phyloP scores from a whole-genome alignment of 176 grass and related monocot genomes.

The Paspalum vaginatum region DNA sequence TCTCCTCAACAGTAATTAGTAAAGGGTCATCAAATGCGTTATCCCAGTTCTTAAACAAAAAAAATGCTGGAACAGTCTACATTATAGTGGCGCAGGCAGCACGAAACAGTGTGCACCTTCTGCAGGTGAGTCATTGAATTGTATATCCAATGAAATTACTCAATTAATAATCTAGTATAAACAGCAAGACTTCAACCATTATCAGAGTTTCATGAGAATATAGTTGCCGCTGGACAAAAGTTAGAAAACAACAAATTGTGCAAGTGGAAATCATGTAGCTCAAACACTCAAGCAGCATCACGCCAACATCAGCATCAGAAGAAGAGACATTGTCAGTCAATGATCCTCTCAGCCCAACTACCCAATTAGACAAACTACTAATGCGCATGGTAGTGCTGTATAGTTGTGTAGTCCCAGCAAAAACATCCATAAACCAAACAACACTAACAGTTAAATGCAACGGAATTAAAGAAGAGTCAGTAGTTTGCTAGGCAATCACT shows the following conservation, averaged over 20 bases:
- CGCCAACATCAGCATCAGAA: neutral
- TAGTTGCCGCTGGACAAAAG: neutral
- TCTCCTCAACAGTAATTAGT: neutral
- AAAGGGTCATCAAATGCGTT: neutral
- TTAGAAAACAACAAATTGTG: neutral
- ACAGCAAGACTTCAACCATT: neutral
- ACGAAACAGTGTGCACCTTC: neutral
- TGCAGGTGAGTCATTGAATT: neutral
- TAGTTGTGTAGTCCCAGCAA: neutral
- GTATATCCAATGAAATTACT: conserved; percentile 21
- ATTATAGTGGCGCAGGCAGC: neutral
- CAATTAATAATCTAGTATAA: conserved; percentile 2
- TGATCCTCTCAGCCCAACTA: neutral
- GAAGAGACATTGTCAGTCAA: neutral
- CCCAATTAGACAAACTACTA: neutral
- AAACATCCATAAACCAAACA: conserved; percentile 7
- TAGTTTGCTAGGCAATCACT: neutral
- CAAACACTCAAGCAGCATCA: conserved; percentile 8
- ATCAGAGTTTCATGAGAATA: neutral
- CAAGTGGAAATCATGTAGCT: neutral
- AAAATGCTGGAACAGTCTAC: conserved; percentile 4
- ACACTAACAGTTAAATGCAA: neutral
- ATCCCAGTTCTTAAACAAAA: neutral
- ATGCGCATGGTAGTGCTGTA: neutral
- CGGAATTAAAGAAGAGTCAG: neutral